Percentiles rank a stretch among this genome's conserved stretches.
These are phyloP conservation scores for Mycena kentingensis DNA, from an alignment of 768 basidiomycete genomes.

Conservation along the genomic window DNA sequence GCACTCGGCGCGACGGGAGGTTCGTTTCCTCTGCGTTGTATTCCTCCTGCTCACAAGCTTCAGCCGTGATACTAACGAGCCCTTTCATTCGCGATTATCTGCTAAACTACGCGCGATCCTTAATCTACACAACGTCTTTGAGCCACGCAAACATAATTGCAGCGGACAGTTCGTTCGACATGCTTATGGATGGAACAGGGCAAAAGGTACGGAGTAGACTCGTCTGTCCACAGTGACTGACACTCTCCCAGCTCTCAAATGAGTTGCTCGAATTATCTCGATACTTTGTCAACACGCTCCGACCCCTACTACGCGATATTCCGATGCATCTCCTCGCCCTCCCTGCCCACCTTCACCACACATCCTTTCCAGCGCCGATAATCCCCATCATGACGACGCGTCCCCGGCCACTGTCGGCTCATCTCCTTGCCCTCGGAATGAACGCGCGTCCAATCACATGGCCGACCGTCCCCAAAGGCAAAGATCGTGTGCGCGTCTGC, in stretches of 20 bases:
- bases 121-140: constrained; percentile 91
- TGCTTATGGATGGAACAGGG: constrained; percentile 69
- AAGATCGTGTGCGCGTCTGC: constrained; percentile 86
- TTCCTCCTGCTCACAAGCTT: background rate
- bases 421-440: constrained; percentile 56
- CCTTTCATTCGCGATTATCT: constrained; percentile 78
- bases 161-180: constrained; percentile 75
- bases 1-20: constrained; percentile 85
- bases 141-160: constrained; percentile 77
- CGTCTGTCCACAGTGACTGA: background rate
- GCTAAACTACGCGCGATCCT: constrained; percentile 86
- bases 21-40: constrained; percentile 39
- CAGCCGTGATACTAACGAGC: constrained; percentile 77
- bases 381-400: constrained; percentile 79
- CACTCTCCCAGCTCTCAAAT: constrained; percentile 29
- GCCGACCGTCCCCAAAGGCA: constrained; percentile 89
- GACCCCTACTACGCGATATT: constrained; percentile 24
- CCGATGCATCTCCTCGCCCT: constrained; percentile 45
- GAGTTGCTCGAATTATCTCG: constrained; percentile 48
- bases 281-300: constrained; percentile 34
- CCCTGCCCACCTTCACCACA: constrained; percentile 42
- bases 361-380: constrained; percentile 66
- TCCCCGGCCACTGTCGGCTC: constrained; percentile 73
- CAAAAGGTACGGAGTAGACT: constrained; percentile 44
- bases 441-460: constrained; percentile 78